Base-by-base conservation (phyloP, 192 early-diverging fungal genomes). In the Rhizophagus clarus region DNA sequence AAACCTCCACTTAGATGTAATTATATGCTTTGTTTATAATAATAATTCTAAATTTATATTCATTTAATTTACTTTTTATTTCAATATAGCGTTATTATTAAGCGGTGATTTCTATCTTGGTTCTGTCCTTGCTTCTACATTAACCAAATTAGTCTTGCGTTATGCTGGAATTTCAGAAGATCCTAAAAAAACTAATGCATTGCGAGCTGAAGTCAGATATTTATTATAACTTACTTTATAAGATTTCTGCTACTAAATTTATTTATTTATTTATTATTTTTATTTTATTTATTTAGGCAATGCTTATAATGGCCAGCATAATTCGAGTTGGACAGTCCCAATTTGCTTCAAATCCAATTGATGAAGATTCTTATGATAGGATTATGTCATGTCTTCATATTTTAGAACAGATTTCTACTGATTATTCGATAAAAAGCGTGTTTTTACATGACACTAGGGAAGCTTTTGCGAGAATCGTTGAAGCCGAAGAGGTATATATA, bases 251-350 rank as follows among this genome's bases (percentile, higher is more conserved):
- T 70, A 26, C 10, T 37, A 70, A 17, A 10, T 28, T 17, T 17
- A 40, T 85, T 76, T 72, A 45, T 82, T 24, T 40, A 72, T 68
- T 7, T 32, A 31, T 32, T 34, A 72, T 28, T 42, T 4, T 61
- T 22, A 17, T 47, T 40, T 37, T n/a, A 5, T 6, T 45, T 31
- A 5, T 74, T 47, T 67, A 89, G 87, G 95, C 95, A 9, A 97
- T 98, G 96, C 88, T 98, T 81, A 98, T 99, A 74, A 95, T 99
- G 95, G 96, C 97, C 3, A 93, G 94, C 78, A 93, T 99, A 47
- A 92, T 98, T 72, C 92, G 97, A 68, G 91, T 97, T 45, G 98
- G 98, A 14, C 94, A 95, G 81, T 96, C 96, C 14, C 87, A 92
- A 76, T 96, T 97, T 84, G 92, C 89, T 31, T 83, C 91, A 56